phyloP scores from a whole-genome alignment of 192 early-diverging fungal species.

The Coemansia sp. region DNA sequence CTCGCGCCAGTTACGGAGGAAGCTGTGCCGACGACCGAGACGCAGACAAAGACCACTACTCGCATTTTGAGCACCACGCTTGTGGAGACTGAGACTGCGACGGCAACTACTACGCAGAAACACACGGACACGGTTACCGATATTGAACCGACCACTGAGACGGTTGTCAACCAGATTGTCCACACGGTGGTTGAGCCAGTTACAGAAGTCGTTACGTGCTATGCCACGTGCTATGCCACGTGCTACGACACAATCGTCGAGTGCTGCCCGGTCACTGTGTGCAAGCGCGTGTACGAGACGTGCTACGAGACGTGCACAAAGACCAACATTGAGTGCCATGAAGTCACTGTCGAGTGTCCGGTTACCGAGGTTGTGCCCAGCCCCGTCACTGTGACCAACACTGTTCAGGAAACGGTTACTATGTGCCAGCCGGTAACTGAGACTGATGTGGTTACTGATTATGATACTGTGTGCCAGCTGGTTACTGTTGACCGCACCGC shows the following conservation, averaged over 20 bases:
- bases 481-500: slow-evolving; percentile 44
- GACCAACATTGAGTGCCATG: slow-evolving; percentile 37
- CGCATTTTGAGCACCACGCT: slow-evolving; percentile 17
- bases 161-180: neutral
- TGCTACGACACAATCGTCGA: slow-evolving; percentile 44
- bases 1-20: neutral
- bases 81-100: slow-evolving; percentile 21
- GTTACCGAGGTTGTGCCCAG: slow-evolving; percentile 33
- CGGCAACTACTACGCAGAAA: slow-evolving; percentile 14
- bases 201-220: slow-evolving; percentile 7
- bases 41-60: slow-evolving; percentile 17
- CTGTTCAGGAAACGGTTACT: slow-evolving; percentile 33
- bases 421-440: slow-evolving; percentile 53
- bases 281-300: slow-evolving; percentile 33
- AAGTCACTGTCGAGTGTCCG: slow-evolving; percentile 34
- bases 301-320: slow-evolving; percentile 43
- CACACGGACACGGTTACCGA: slow-evolving; percentile 19
- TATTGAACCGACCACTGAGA: neutral
- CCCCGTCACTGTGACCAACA: slow-evolving; percentile 27
- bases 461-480: slow-evolving; percentile 50
- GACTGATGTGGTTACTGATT: slow-evolving; percentile 35
- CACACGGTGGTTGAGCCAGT: slow-evolving; percentile 4
- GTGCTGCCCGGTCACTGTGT: slow-evolving; percentile 46
- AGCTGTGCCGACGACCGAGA: slow-evolving; percentile 13
- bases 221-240: slow-evolving; percentile 27